These are phyloP conservation scores for Talaromyces sp. DNA, from an alignment of 2,329 filamentous ascomycete genomes.

Conservation along the genomic window DNA sequence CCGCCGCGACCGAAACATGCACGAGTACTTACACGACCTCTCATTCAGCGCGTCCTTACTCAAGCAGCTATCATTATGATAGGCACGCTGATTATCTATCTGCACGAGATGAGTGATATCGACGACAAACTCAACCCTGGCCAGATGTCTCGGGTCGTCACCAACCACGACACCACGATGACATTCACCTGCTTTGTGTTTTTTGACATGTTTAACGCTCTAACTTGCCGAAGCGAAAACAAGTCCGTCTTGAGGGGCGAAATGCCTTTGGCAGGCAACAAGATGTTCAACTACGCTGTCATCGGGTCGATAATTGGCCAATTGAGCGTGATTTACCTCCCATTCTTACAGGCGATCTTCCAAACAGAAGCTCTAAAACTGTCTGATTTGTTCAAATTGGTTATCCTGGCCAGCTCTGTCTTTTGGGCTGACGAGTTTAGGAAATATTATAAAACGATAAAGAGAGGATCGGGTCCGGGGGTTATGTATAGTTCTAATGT, in stretches of 20 bases:
- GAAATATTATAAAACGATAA: constrained; percentile 59
- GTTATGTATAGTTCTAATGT: constrained; percentile 43
- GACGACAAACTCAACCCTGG: constrained; percentile 40
- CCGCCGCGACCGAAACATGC: constrained; percentile 84
- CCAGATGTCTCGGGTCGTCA: constrained; percentile 61
- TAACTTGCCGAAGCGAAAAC: constrained; percentile 84
- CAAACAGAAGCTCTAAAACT: constrained; percentile 84
- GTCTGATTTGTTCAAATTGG: constrained; percentile 68
- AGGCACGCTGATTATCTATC: constrained; percentile 87
- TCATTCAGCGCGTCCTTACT: constrained; percentile 81
- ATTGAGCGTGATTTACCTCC: constrained; percentile 88
- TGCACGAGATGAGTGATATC: constrained; percentile 81
- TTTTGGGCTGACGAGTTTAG: constrained; percentile 92
- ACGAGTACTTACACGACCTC: constrained; percentile 78
- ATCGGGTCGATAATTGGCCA: constrained; percentile 80
- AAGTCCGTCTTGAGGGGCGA: constrained; percentile 89
- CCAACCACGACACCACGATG: constrained; percentile 95
- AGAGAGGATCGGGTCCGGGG: constrained; percentile 30
- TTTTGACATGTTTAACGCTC: constrained; percentile 99
- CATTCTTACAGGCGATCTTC: constrained; percentile 89
- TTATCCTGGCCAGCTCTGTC: constrained; percentile 78
- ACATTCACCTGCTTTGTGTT: constrained; percentile 98
- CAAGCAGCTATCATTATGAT: constrained; percentile 87
- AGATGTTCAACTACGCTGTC: constrained; percentile 95
- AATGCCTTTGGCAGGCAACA: constrained; percentile 77